Evolutionary conservation across 768 basidiomycete species (phyloP), one percentile per base, ranked within the genome.

Genomic region (Suillus americanus): DNA sequence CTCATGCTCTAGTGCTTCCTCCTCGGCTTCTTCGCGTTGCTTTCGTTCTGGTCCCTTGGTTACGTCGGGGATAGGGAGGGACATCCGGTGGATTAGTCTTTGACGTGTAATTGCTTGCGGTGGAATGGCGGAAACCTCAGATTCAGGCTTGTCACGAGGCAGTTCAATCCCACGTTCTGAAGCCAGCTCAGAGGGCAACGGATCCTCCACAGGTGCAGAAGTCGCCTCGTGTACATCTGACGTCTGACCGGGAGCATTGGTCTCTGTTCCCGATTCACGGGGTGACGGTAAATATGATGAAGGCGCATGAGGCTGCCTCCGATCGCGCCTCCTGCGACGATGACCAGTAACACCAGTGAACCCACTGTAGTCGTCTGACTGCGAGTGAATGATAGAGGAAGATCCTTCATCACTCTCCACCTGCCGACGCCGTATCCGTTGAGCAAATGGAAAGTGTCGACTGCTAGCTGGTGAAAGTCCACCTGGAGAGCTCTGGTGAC

Each of bases 1-100:
- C 66, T 89, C 88, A 28, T 73, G 76, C 60, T 79, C 79, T 30
- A 85, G 74, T 50, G 78, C 79, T 60, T 80, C 79, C 64, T 84
- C 84, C 55, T 87, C 84, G 14, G 77, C 79, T 56, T 81, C 79
- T 62, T 71, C 71, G 54, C 77, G 78, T 14, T 75, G 74, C 60
- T 75, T 74, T 65, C 25, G 57, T 20, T 41, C 18, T 13, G 28
- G 25, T 30, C 25, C 30, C 16, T 28, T 38, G 8, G 9, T 9
- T 28, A 30, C 25, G 40, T 41, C 56, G 1, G 25, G 20, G 12
- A 59, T 18, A 20, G 77, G 79, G 8, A 83, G 71, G n/a, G 82
- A 83, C 35, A 64, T 71, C 30, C 77, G 75, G 59, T 79, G 75
- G 7, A 60, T 61, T 14, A 62, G 57, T 38, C 37, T 62, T 6